phyloP scores from a whole-genome alignment of 2,329 filamentous ascomycete genomes.

The Epichloe scottii region DNA sequence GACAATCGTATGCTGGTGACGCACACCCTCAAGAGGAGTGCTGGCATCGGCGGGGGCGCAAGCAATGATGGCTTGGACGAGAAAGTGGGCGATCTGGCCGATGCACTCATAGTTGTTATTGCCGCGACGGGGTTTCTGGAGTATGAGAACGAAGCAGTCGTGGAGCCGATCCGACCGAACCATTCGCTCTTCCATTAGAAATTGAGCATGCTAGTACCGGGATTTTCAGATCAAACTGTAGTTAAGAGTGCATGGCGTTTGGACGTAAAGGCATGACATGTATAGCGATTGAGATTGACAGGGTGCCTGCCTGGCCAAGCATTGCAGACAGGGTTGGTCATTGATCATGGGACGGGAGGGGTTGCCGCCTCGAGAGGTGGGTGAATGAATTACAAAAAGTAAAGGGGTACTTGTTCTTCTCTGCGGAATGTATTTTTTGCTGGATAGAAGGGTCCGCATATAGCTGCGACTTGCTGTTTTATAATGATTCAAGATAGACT shows the following conservation, averaged over 20 bases:
- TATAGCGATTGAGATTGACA: neutral
- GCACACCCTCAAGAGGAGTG: conserved; percentile 80
- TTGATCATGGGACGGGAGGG: no score
- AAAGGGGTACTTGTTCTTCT: no score
- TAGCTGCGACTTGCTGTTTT: no score
- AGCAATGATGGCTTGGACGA: conserved; percentile 35
- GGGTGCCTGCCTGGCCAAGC: neutral
- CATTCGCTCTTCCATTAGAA: conserved; percentile 28
- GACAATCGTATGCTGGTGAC: conserved; percentile 77
- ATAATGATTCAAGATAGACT: no score
- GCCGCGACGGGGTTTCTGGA: conserved; percentile 74
- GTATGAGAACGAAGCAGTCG: conserved; percentile 29
- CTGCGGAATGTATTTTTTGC: no score
- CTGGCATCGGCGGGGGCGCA: conserved; percentile 51
- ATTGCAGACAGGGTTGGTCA: no score
- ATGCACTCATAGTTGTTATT: conserved; percentile 75
- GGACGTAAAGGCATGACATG: conserved; percentile 2
- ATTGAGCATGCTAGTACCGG: neutral
- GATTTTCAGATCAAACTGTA: neutral
- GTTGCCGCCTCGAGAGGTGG: no score
- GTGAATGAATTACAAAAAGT: no score
- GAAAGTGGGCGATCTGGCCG: conserved; percentile 64
- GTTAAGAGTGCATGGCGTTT: conserved; percentile 12
- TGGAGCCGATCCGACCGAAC: conserved; percentile 20
- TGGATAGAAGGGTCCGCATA: no score